These are phyloP conservation scores for Dactylella cylindrospora DNA, from an alignment of 2,329 filamentous ascomycete genomes.

Conservation along the genomic window DNA sequence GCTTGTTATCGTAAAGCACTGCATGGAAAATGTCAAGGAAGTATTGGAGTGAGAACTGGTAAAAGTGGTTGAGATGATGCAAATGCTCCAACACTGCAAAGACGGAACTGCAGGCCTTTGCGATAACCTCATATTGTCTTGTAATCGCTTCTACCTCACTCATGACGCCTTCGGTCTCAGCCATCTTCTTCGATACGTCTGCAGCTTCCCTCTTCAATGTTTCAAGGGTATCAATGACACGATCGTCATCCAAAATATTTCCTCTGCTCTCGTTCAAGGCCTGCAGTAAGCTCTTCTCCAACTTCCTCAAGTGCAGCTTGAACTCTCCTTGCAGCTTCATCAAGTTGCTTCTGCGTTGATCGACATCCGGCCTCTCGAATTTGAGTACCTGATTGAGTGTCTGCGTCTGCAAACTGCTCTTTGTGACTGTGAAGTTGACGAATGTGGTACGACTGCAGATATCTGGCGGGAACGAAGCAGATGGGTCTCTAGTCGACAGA, in stretches of 20 bases:
- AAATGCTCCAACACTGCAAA: slow-evolving; percentile 96
- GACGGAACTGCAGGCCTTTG: slow-evolving; percentile 91
- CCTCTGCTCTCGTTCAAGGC: slow-evolving; percentile 95
- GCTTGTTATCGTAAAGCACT: slow-evolving; percentile 78
- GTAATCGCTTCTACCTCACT: slow-evolving; percentile 95
- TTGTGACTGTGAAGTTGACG: slow-evolving; percentile 98
- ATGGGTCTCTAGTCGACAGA: slow-evolving; percentile 91
- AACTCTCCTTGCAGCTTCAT: slow-evolving; percentile 99
- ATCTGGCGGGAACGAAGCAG: slow-evolving; percentile 90
- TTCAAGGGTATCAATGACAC: slow-evolving; percentile 96
- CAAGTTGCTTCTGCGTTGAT: slow-evolving; percentile 91
- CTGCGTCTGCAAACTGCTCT: slow-evolving; percentile 97
- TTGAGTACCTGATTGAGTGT: slow-evolving; percentile 97
- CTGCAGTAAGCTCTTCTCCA: slow-evolving; percentile 90
- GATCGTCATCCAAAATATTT: slow-evolving; percentile 97
- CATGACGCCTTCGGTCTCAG: slow-evolving; percentile 97
- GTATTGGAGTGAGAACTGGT: slow-evolving; percentile 97
- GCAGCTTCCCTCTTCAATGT: slow-evolving; percentile 96
- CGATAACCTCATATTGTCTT: slow-evolving; percentile 88
- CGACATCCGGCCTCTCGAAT: slow-evolving; percentile 93
- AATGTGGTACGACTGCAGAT: slow-evolving; percentile 98
- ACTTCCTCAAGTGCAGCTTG: slow-evolving; percentile 92
- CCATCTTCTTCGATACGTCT: slow-evolving; percentile 94
- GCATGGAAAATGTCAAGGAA: slow-evolving; percentile 97
- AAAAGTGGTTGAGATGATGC: slow-evolving; percentile 98